These are phyloP conservation scores for Pichia occidentalis DNA, from an alignment of 805 yeast genomes.

Conservation along the genomic window DNA sequence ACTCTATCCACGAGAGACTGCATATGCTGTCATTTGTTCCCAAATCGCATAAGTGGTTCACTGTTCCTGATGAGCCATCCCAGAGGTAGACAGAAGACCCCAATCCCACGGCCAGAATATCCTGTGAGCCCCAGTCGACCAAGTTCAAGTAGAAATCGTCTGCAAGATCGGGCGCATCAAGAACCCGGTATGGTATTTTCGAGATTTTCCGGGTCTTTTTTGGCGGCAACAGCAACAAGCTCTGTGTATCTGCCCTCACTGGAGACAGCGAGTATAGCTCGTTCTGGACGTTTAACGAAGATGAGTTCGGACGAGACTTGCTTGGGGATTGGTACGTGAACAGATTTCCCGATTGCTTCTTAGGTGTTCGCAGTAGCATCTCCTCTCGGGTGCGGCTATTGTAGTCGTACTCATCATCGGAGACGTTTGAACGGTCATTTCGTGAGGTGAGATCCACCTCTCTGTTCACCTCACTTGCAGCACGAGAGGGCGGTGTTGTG, in stretches of 20 bases:
- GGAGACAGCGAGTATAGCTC: constrained; percentile 80
- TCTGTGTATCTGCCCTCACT: constrained; percentile 82
- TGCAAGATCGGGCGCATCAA: constrained; percentile 92
- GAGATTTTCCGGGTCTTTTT: constrained; percentile 72
- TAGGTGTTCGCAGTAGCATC: constrained; percentile 25
- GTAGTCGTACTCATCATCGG: constrained; percentile 4
- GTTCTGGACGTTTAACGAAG: constrained; percentile 53
- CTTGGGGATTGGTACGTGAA: constrained; percentile 72
- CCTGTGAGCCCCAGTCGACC: constrained; percentile 93
- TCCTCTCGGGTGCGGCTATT: constrained; percentile 14
- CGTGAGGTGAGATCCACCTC: constrained; percentile 8
- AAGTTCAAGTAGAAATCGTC: constrained; percentile 91
- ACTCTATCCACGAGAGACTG: constrained; percentile 86
- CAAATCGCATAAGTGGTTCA: constrained; percentile 71
- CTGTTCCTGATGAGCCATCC: constrained; percentile 82
- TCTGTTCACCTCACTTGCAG: background rate
- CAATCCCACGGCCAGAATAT: constrained; percentile 82
- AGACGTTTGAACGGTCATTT: constrained; percentile 1
- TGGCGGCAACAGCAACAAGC: constrained; percentile 71
- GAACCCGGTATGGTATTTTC: constrained; percentile 83
- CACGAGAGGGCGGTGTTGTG: constrained; percentile 20
- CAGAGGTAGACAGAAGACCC: constrained; percentile 85
- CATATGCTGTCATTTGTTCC: constrained; percentile 64
- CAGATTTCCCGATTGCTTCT: constrained; percentile 43
- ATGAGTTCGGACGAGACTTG: constrained; percentile 54